These are phyloP conservation scores for Gentiana dahurica DNA, from an alignment of 257 asterid genomes.

Conservation along the genomic window DNA sequence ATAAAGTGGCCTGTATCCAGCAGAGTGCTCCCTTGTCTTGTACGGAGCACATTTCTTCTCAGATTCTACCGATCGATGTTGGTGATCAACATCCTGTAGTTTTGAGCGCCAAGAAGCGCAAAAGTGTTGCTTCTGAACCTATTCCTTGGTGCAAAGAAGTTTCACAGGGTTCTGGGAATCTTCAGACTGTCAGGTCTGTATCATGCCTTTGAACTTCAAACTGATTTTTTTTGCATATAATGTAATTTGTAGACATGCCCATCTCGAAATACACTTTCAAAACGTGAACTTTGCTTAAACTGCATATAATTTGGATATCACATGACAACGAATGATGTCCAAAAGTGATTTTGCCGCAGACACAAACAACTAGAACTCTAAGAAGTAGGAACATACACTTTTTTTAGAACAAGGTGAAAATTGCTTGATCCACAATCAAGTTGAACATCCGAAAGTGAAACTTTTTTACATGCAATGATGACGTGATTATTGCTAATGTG, in stretches of 20 bases:
- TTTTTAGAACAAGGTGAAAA: too few species aligned
- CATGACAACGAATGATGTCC: too few species aligned
- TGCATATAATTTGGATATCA: too few species aligned
- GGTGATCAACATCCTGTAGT: conserved; percentile 23
- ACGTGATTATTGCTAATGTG: conserved; percentile 11
- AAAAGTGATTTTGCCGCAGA: too few species aligned
- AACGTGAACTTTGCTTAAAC: not conserved
- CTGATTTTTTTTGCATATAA: not conserved
- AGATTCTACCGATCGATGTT: conserved; percentile 4
- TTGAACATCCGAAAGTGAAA: too few species aligned
- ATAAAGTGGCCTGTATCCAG: conserved; percentile 20
- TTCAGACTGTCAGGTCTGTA: conserved; percentile 42
- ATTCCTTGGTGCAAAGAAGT: conserved; percentile 62
- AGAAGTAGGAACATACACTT: too few species aligned
- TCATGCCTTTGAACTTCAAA: conserved; percentile 1
- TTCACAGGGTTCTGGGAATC: conserved; percentile 25
- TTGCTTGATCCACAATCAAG: too few species aligned
- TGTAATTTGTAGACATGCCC: not conserved
- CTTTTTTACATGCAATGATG: not conserved
- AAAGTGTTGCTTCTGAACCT: conserved; percentile 33
- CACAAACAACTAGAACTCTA: too few species aligned
- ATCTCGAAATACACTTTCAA: too few species aligned
- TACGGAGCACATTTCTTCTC: conserved; percentile 29
- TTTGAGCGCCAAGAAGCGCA: conserved; percentile 45
- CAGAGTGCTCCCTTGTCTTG: conserved; percentile 20